Evolutionary conservation across 495 filamentous ascomycete genomes (phyloP).

Genomic region (Aspergillus homomorphus): DNA sequence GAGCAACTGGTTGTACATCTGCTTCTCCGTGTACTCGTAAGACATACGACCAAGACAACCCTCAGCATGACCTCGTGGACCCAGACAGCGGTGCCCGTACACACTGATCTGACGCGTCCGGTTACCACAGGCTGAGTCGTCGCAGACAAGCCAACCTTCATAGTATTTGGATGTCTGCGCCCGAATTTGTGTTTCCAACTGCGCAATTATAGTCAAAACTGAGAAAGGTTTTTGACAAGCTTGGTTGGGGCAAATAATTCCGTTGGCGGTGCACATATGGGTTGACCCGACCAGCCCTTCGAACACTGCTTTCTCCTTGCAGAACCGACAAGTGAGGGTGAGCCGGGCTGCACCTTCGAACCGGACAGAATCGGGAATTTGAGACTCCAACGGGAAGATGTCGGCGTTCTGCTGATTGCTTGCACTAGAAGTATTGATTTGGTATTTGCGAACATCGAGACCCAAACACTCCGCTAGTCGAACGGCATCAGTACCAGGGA

Average conservation of each 20-base stretch:
- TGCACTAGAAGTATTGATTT: conserved; percentile 57
- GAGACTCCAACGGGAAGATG: conserved; percentile 86
- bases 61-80: conserved; percentile 73
- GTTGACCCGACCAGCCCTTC: conserved; percentile 63
- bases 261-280: conserved; percentile 62
- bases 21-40: conserved; percentile 84
- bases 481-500: conserved; percentile 82
- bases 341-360: conserved; percentile 78
- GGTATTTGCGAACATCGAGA: conserved; percentile 85
- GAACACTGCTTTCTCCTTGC: conserved; percentile 67
- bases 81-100: conserved; percentile 85
- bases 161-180: conserved; percentile 79
- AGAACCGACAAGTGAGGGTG: conserved; percentile 73
- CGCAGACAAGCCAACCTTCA: conserved; percentile 84
- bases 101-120: conserved; percentile 90
- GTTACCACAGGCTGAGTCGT: conserved; percentile 80
- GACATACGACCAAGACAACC: conserved; percentile 86
- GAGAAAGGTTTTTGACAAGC: conserved; percentile 61
- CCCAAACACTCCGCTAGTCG: conserved; percentile 91
- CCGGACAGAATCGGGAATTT: conserved; percentile 79
- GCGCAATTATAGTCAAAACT: conserved; percentile 73
- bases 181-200: conserved; percentile 82
- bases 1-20: conserved; percentile 88
- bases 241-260: conserved; percentile 65
- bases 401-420: conserved; percentile 51